phyloP scores from a whole-genome alignment of 1,284 basidiomycete species.

The Ustilago tritici region DNA sequence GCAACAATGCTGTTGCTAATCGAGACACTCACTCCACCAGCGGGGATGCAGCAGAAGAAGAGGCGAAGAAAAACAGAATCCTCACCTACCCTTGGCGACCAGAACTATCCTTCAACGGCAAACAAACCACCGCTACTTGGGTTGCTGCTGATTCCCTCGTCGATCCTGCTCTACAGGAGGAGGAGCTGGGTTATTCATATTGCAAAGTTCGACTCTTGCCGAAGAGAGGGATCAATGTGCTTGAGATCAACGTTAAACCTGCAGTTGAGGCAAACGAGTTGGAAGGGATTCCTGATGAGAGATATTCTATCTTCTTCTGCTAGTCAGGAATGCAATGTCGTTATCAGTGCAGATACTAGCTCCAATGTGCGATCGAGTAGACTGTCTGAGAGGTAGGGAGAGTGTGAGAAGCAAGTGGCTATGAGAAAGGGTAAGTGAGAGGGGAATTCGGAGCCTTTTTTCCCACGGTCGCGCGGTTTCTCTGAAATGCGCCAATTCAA shows the following conservation, averaged over 20 bases:
- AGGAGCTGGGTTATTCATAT: constrained; percentile 25
- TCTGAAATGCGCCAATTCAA: background rate
- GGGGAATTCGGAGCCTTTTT: constrained; percentile 4
- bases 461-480: background rate
- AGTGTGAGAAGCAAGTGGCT: background rate
- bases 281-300: constrained; percentile 21
- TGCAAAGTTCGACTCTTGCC: constrained; percentile 39
- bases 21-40: constrained; percentile 1
- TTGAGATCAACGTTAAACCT: constrained; percentile 36
- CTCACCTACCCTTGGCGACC: constrained; percentile 42
- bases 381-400: background rate
- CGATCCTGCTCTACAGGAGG: constrained; percentile 19
- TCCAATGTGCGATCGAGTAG: too few relatives aligned
- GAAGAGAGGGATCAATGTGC: constrained; percentile 40
- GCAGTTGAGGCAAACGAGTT: constrained; percentile 13
- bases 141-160: constrained; percentile 13
- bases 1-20: background rate
- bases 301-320: constrained; percentile 46
- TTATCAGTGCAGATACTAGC: too few relatives aligned
- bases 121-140: constrained; percentile 22
- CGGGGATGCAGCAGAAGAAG: background rate
- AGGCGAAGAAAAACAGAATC: background rate
- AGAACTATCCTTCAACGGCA: constrained; percentile 40
- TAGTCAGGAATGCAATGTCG: constrained; percentile 6
- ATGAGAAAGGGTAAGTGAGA: background rate